Evolutionary conservation across 1,284 basidiomycete genomes (phyloP).

Genomic region (Ustilago xerochloae): DNA sequence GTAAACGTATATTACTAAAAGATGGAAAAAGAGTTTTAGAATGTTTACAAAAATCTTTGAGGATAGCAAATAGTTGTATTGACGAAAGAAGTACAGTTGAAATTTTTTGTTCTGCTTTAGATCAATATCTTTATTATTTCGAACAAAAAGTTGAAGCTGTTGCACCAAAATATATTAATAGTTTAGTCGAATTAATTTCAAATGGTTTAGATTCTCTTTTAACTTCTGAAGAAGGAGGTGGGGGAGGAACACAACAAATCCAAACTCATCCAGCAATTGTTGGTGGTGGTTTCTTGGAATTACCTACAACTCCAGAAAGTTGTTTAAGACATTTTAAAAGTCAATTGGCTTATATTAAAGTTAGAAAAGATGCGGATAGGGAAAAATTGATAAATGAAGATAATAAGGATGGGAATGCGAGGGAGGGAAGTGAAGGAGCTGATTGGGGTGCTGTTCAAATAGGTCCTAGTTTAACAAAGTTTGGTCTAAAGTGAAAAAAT

Average conservation of each 20-base stretch:
- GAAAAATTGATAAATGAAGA: conserved; percentile 26
- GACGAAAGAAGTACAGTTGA: conserved; percentile 65
- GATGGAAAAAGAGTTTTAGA: conserved; percentile 67
- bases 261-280: conserved; percentile 37
- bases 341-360: conserved; percentile 83
- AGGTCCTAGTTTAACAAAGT: conserved; percentile 41
- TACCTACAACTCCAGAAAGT: conserved; percentile 88
- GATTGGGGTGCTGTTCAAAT: conserved; percentile 63
- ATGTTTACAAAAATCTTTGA: conserved; percentile 65
- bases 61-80: conserved; percentile 67
- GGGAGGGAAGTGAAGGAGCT: conserved; percentile 42
- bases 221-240: conserved; percentile 26
- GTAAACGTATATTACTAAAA: conserved; percentile 51
- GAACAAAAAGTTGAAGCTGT: conserved; percentile 65
- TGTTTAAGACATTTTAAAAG: conserved; percentile 91
- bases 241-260: conserved; percentile 3
- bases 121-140: conserved; percentile 67
- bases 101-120: conserved; percentile 65
- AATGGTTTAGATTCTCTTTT: conserved; percentile 56
- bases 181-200: conserved; percentile 63
- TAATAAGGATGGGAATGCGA: conserved; percentile 24
- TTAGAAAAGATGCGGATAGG: conserved; percentile 73
- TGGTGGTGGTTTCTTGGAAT: conserved; percentile 81
- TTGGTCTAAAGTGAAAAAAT: conserved; percentile 36
- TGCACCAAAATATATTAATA: conserved; percentile 64